Percentiles rank a stretch among this genome's conserved stretches.
These are phyloP conservation scores for Austropuccinia psidii DNA, from an alignment of 1,284 basidiomycete genomes.

Conservation along the genomic window DNA sequence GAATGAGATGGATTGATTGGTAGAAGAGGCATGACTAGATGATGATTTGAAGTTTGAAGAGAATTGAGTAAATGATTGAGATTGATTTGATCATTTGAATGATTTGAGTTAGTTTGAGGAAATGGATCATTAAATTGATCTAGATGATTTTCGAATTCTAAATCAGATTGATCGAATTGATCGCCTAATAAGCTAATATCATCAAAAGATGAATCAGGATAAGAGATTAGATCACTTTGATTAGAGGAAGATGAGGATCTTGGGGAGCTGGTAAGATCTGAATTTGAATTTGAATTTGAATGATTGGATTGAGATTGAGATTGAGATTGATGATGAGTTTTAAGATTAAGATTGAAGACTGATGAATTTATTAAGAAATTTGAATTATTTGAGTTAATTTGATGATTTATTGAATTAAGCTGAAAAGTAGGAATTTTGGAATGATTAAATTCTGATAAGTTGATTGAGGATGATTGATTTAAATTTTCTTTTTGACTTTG, in stretches of 20 bases:
- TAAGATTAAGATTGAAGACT: too few relatives aligned
- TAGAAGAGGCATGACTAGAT: conserved; percentile 36
- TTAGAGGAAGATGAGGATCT: background rate
- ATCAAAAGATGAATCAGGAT: background rate
- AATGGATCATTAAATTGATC: background rate
- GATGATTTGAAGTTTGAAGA: background rate
- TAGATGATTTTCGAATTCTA: background rate
- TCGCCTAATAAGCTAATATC: background rate
- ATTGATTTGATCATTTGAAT: background rate
- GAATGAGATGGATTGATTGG: conserved; percentile 17
- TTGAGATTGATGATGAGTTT: too few relatives aligned
- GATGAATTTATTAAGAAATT: too few relatives aligned
- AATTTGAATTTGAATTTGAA: too few relatives aligned
- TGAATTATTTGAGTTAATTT: too few relatives aligned
- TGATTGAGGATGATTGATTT: too few relatives aligned
- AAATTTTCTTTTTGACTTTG: too few relatives aligned
- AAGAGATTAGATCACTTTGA: background rate
- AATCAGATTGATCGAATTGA: background rate
- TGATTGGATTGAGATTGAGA: too few relatives aligned
- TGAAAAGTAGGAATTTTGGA: too few relatives aligned
- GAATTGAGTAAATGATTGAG: background rate
- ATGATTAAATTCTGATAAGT: too few relatives aligned
- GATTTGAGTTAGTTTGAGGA: background rate
- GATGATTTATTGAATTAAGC: too few relatives aligned
- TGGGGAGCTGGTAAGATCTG: background rate